These are phyloP conservation scores for Tremella mesenterica DNA, from an alignment of 768 basidiomycete genomes.

Conservation along the genomic window DNA sequence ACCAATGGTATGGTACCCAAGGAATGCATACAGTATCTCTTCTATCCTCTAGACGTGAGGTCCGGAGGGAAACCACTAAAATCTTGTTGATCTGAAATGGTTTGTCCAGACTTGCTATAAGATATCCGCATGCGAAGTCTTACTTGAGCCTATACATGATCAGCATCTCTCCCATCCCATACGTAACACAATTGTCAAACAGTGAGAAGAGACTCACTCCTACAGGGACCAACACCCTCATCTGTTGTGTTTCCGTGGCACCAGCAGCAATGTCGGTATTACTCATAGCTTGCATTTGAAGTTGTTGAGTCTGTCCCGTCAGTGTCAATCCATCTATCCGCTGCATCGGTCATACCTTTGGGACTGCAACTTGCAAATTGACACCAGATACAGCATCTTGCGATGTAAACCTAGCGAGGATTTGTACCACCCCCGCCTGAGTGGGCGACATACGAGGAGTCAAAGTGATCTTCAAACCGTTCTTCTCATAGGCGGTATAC, in stretches of 20 bases:
- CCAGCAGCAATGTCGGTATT: slow-evolving; percentile 70
- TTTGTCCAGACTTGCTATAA: slow-evolving; percentile 58
- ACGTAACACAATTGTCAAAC: not conserved
- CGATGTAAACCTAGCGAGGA: slow-evolving; percentile 74
- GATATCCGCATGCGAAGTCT: slow-evolving; percentile 78
- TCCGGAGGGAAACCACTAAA: slow-evolving; percentile 73
- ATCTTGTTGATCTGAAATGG: slow-evolving; percentile 84
- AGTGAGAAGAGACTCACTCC: slow-evolving; percentile 70
- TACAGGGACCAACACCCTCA: slow-evolving; percentile 78
- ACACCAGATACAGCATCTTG: slow-evolving; percentile 53
- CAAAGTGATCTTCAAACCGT: slow-evolving; percentile 76
- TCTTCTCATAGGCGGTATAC: slow-evolving; percentile 86
- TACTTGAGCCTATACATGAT: slow-evolving; percentile 58
- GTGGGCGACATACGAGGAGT: slow-evolving; percentile 73
- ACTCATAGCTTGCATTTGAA: slow-evolving; percentile 98
- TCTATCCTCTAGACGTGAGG: slow-evolving; percentile 37
- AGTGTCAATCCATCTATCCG: not conserved
- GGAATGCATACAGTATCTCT: too few species aligned
- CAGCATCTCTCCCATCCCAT: not conserved
- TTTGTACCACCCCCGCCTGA: slow-evolving; percentile 82
- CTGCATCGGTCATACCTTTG: slow-evolving; percentile 59
- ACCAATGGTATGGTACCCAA: too few species aligned
- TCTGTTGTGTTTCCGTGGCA: slow-evolving; percentile 81
- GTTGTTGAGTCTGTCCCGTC: slow-evolving; percentile 68
- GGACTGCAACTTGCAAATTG: slow-evolving; percentile 95